Percentiles rank a stretch among this genome's conserved stretches.
These are phyloP conservation scores for Plasmodium chabaudi DNA, from an alignment of 169 alveolate genomes.

Conservation along the genomic window DNA sequence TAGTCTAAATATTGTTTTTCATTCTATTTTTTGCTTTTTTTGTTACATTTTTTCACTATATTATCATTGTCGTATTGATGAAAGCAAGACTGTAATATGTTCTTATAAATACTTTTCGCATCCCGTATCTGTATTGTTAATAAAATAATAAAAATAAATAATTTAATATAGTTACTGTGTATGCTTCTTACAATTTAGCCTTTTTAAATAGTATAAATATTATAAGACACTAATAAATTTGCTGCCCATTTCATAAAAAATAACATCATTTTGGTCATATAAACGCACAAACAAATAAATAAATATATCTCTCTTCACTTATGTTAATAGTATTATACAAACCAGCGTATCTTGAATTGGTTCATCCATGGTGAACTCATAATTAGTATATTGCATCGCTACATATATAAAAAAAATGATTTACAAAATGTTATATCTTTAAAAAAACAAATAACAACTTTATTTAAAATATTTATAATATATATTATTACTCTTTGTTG, in stretches of 20 bases:
- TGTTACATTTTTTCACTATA: conserved; percentile 61
- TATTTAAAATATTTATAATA: not conserved
- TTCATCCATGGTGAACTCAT: conserved; percentile 70
- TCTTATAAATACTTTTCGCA: conserved; percentile 51
- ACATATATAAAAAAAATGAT: not conserved
- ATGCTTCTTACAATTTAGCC: not conserved
- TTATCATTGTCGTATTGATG: conserved; percentile 64
- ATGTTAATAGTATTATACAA: conserved; percentile 3
- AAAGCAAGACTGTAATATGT: conserved; percentile 50
- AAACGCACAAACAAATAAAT: conserved; percentile 1
- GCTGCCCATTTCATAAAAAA: not conserved
- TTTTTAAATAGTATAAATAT: not conserved
- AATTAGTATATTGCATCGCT: conserved; percentile 24
- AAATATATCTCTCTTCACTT: not conserved
- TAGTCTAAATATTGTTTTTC: not conserved
- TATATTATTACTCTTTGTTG: conserved; percentile 19
- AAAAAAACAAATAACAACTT: conserved; percentile 1
- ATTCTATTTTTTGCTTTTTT: not conserved
- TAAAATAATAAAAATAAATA: conserved; percentile 10
- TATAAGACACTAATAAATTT: not conserved
- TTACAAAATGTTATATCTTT: not conserved
- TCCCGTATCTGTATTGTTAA: conserved; percentile 38
- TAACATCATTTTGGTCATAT: not conserved
- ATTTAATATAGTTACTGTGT: not conserved
- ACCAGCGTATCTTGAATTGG: conserved; percentile 68